Conservation (phyloP, 2,329 filamentous ascomycete genomes). For the Penicillium decumbens region DNA sequence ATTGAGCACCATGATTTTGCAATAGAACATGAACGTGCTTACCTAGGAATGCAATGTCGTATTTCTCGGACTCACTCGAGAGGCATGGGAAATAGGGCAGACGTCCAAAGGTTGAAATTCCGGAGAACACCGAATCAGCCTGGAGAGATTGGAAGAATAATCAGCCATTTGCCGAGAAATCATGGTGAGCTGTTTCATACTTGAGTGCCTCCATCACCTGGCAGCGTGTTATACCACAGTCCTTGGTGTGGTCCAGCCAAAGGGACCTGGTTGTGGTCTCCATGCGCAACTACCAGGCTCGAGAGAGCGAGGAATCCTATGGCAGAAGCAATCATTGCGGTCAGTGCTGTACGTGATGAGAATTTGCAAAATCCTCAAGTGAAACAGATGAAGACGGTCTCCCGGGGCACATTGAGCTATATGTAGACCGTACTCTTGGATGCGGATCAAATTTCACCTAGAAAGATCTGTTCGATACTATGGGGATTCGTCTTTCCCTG, state of each 20-base stretch:
- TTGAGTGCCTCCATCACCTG: constrained; percentile 79
- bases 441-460: no score
- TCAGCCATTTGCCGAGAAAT: not conserved
- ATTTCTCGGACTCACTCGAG: constrained; percentile 63
- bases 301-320: constrained; percentile 38
- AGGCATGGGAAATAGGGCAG: constrained; percentile 74
- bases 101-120: constrained; percentile 79
- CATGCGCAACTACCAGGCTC: constrained; percentile 56
- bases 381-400: not conserved
- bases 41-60: constrained; percentile 84
- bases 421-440: not conserved
- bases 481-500: not conserved
- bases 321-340: constrained; percentile 19
- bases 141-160: constrained; percentile 35
- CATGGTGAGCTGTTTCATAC: constrained; percentile 42
- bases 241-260: constrained; percentile 66
- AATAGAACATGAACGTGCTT: constrained; percentile 16
- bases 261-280: constrained; percentile 54
- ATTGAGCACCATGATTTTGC: not conserved
- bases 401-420: not conserved
- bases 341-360: not conserved
- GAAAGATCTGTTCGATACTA: not conserved
- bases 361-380: not conserved
- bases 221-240: constrained; percentile 77
- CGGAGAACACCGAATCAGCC: constrained; percentile 84